Evolutionary conservation across 169 alveolate genomes (phyloP).

Genomic region (Cryptosporidium ubiquitum): DNA sequence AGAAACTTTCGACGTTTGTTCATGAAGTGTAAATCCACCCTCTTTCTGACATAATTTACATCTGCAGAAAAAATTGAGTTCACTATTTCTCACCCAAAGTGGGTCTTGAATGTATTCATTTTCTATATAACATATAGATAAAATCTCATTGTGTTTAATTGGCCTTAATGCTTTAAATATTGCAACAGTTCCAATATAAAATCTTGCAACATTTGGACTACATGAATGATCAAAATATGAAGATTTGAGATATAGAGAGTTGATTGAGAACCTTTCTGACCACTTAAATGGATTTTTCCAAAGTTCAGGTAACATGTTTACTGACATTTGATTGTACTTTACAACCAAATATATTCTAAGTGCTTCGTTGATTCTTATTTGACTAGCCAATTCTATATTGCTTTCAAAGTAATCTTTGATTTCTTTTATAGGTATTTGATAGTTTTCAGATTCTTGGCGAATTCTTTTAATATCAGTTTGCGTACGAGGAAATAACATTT

Average conservation of each 20-base stretch:
- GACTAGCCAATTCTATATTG: neutral
- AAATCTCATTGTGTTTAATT: neutral
- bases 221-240: slow-evolving; percentile 68
- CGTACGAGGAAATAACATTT: slow-evolving; percentile 30
- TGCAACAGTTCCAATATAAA: slow-evolving; percentile 55
- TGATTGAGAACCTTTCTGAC: slow-evolving; percentile 14
- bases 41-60: slow-evolving; percentile 28
- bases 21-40: neutral
- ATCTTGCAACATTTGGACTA: slow-evolving; percentile 51
- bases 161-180: slow-evolving; percentile 38
- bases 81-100: slow-evolving; percentile 48
- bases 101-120: slow-evolving; percentile 58
- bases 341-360: slow-evolving; percentile 53
- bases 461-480: slow-evolving; percentile 20
- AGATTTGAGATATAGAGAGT: slow-evolving; percentile 16
- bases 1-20: neutral
- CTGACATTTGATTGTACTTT: slow-evolving; percentile 48
- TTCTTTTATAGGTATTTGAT: slow-evolving; percentile 3
- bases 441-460: neutral
- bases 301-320: slow-evolving; percentile 34
- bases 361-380: slow-evolving; percentile 22
- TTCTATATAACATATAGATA: slow-evolving; percentile 61
- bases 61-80: slow-evolving; percentile 43
- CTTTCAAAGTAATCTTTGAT: neutral
- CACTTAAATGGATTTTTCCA: slow-evolving; percentile 63